Conservation (phyloP, 441 rosid species). For the Pelargonium fulgidum region DNA sequence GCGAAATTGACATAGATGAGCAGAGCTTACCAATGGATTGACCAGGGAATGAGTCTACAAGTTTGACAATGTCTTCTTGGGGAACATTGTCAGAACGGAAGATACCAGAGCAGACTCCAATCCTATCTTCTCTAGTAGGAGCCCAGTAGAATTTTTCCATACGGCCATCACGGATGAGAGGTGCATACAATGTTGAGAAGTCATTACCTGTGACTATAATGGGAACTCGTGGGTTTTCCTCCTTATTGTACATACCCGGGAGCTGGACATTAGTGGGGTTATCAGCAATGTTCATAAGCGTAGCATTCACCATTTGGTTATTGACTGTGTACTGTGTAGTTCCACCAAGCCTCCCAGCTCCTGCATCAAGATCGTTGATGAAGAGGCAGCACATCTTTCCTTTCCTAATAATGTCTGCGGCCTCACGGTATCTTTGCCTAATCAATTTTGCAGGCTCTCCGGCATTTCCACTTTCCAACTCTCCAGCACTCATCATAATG, state of each 20-base stretch:
- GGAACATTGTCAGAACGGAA: slow-evolving; percentile 57
- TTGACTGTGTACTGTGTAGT: slow-evolving; percentile 97
- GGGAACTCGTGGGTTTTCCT: slow-evolving; percentile 81
- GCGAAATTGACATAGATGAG: too few species aligned
- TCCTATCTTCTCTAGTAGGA: slow-evolving; percentile 83
- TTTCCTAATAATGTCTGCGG: slow-evolving; percentile 84
- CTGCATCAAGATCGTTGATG: slow-evolving; percentile 98
- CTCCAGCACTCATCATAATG: slow-evolving; percentile 99
- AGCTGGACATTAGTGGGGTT: slow-evolving; percentile 89
- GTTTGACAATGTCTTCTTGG: slow-evolving; percentile 44
- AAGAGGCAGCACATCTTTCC: slow-evolving; percentile 94
- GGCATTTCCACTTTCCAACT: slow-evolving; percentile 91
- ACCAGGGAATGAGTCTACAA: slow-evolving; percentile 92
- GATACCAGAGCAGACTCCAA: slow-evolving; percentile 88
- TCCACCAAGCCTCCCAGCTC: slow-evolving; percentile 93
- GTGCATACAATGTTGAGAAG: slow-evolving; percentile 92
- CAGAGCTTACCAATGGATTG: slow-evolving; percentile 71
- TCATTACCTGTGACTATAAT: slow-evolving; percentile 88
- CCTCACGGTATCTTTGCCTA: slow-evolving; percentile 98
- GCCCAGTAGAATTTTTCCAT: slow-evolving; percentile 99
- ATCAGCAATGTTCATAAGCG: slow-evolving; percentile 99
- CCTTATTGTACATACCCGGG: slow-evolving; percentile 97
- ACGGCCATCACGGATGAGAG: slow-evolving; percentile 90
- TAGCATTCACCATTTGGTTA: slow-evolving; percentile 98
- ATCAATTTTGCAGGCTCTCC: slow-evolving; percentile 94